A percentile compares a stretch with the other conserved stretches of the same genome.
Conservation (phyloP, 768 basidiomycete genomes). For the Lactifluus piperatus region DNA sequence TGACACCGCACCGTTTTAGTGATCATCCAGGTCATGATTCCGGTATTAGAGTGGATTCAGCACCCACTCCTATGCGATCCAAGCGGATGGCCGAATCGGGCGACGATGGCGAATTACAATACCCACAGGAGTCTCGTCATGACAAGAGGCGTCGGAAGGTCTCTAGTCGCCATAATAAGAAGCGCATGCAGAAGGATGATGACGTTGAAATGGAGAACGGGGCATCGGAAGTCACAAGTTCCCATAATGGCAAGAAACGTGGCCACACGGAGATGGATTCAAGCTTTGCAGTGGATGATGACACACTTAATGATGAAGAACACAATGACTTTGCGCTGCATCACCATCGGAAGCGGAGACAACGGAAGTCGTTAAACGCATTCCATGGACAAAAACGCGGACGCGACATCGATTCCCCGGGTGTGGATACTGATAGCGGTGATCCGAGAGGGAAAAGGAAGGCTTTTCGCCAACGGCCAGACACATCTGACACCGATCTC, state of each 20-base stretch:
- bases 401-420: slow-evolving; percentile 38
- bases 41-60: neutral
- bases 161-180: slow-evolving; percentile 12
- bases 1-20: neutral
- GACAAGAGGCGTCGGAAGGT: slow-evolving; percentile 21
- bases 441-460: slow-evolving; percentile 27
- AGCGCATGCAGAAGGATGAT: neutral
- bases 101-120: slow-evolving; percentile 17
- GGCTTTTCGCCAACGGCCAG: slow-evolving; percentile 47
- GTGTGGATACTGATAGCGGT: slow-evolving; percentile 31
- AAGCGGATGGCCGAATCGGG: slow-evolving; percentile 20
- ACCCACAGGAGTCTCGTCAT: slow-evolving; percentile 11
- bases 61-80: neutral
- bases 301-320: slow-evolving; percentile 31
- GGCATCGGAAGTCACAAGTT: slow-evolving; percentile 22
- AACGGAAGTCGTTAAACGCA: slow-evolving; percentile 41
- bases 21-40: slow-evolving; percentile 1
- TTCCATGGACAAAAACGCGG: slow-evolving; percentile 59
- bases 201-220: slow-evolving; percentile 42
- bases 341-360: slow-evolving; percentile 44
- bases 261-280: slow-evolving; percentile 68
- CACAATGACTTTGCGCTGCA: slow-evolving; percentile 33
- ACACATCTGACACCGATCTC: slow-evolving; percentile 38
- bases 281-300: slow-evolving; percentile 57
- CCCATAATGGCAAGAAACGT: slow-evolving; percentile 58